Conservation (phyloP, 805 yeast genomes). For the Teunomyces panamensis region DNA sequence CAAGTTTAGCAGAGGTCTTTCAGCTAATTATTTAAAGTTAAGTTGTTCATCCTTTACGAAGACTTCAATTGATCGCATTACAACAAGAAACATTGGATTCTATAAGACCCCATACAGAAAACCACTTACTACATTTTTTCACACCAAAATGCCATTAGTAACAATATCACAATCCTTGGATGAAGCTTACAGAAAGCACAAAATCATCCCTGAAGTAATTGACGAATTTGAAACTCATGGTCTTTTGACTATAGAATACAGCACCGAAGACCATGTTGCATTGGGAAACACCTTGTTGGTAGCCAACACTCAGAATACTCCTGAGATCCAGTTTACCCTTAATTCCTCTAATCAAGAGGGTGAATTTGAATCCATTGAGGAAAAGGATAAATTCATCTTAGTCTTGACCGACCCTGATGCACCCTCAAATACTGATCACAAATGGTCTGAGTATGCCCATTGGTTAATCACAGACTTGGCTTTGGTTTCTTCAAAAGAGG, state of each 20-base stretch:
- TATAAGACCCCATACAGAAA: not conserved
- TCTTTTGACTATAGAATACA: slow-evolving; percentile 60
- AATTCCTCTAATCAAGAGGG: slow-evolving; percentile 43
- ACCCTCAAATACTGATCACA: slow-evolving; percentile 76
- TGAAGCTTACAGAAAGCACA: slow-evolving; percentile 48
- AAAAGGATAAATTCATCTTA: slow-evolving; percentile 60
- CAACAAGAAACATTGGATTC: slow-evolving; percentile 3
- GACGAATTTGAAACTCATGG: slow-evolving; percentile 51
- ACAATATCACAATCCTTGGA: slow-evolving; percentile 56
- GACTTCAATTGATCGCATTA: not conserved
- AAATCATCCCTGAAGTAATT: slow-evolving; percentile 51
- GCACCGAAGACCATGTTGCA: slow-evolving; percentile 59
- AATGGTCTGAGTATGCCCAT: slow-evolving; percentile 87
- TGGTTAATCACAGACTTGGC: slow-evolving; percentile 59
- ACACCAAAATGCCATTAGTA: slow-evolving; percentile 38
- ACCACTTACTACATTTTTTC: not conserved
- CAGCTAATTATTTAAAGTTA: not conserved
- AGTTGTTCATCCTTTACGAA: not conserved
- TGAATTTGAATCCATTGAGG: slow-evolving; percentile 36
- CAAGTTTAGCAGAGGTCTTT: not conserved
- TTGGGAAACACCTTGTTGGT: slow-evolving; percentile 73
- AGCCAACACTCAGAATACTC: slow-evolving; percentile 64
- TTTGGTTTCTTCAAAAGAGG: slow-evolving; percentile 32
- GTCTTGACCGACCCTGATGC: slow-evolving; percentile 94
- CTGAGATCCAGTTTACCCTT: slow-evolving; percentile 64